Percentiles rank a stretch among this genome's conserved stretches.
Conservation (phyloP, 768 basidiomycete genomes). For the Leucocoprinus leucothites region DNA sequence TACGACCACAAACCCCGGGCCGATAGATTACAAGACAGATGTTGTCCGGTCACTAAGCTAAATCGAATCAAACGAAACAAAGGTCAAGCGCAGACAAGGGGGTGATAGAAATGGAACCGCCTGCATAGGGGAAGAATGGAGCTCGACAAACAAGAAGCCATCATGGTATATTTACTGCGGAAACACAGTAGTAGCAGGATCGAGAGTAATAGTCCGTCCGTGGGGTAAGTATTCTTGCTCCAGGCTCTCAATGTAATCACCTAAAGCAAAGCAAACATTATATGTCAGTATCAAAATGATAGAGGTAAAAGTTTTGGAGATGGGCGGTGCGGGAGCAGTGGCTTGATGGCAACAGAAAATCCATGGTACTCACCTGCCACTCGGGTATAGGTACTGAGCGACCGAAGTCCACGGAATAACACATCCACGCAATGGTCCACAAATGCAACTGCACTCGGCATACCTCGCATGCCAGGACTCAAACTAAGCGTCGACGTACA, state of each 20-base stretch:
- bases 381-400: conserved; percentile 9
- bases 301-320: no score
- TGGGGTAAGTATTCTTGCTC: conserved; percentile 7
- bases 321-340: no score
- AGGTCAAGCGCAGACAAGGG: not conserved
- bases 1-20: not conserved
- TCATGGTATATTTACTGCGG: conserved; percentile 4
- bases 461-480: not conserved
- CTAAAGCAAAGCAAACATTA: not conserved
- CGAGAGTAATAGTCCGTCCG: not conserved
- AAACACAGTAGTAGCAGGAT: not conserved
- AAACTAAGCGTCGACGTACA: not conserved
- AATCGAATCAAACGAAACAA: not conserved
- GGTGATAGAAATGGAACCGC: not conserved
- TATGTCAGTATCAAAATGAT: no score
- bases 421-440: conserved; percentile 10
- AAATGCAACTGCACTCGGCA: conserved; percentile 4
- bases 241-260: conserved; percentile 8
- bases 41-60: not conserved
- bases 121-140: no score
- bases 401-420: conserved; percentile 10
- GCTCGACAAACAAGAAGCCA: no score
- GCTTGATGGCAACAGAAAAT: not conserved
- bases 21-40: not conserved
- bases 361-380: conserved; percentile 8